Conservation (phyloP, 2,329 filamentous ascomycete genomes). For the Aspergillus unguis region DNA sequence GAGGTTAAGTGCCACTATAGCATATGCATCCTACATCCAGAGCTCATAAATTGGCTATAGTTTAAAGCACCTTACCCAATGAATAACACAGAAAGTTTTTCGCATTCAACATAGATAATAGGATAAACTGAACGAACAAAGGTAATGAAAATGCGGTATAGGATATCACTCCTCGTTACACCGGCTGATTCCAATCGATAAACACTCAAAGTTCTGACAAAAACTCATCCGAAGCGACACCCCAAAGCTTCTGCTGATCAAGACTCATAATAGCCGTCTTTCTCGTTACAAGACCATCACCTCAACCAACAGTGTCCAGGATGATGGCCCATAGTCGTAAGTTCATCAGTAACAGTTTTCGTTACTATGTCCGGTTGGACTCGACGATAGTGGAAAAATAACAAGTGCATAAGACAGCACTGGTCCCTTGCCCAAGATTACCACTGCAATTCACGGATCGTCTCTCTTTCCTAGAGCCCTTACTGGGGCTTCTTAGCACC, state of each 20-base stretch:
- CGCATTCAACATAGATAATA: slow-evolving; percentile 9
- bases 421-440: background rate
- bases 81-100: background rate
- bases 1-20: too few species aligned
- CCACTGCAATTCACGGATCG: slow-evolving; percentile 3
- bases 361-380: background rate
- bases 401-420: background rate
- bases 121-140: slow-evolving; percentile 2
- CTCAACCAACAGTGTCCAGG: background rate
- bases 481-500: slow-evolving; percentile 49
- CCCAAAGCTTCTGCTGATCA: background rate
- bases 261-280: slow-evolving; percentile 5
- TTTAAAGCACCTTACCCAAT: too few species aligned
- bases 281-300: slow-evolving; percentile 3
- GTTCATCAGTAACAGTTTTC: slow-evolving; percentile 4
- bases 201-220: background rate
- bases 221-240: slow-evolving; percentile 1
- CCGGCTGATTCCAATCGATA: slow-evolving; percentile 5
- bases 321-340: slow-evolving; percentile 12
- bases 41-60: too few species aligned
- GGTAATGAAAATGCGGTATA: slow-evolving; percentile 2
- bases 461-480: slow-evolving; percentile 2
- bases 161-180: background rate
- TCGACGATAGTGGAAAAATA: background rate
- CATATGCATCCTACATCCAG: too few species aligned